phyloP scores from a whole-genome alignment of 441 rosid genomes.

The Breynia disticha region DNA sequence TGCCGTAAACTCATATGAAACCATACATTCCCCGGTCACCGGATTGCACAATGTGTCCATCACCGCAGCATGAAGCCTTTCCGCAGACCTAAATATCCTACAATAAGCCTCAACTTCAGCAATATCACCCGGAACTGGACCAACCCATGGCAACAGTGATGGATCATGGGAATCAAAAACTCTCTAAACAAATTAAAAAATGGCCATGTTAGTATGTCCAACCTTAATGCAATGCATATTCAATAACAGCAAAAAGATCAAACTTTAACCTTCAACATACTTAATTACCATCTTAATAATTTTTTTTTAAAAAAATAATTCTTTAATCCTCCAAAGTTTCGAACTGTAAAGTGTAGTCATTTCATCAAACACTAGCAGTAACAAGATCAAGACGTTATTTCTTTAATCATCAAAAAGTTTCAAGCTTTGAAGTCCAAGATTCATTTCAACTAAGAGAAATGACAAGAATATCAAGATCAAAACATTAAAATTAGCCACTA shows the following conservation, averaged over 20 bases:
- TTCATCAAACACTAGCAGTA: constrained; percentile 21
- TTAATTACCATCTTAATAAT: too few relatives aligned
- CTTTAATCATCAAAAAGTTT: too few relatives aligned
- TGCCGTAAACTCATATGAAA: constrained; percentile 61
- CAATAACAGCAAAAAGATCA: not conserved
- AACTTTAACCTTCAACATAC: not conserved
- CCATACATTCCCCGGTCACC: constrained; percentile 78
- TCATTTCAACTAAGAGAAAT: too few relatives aligned
- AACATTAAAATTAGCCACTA: too few relatives aligned
- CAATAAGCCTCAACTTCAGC: constrained; percentile 97
- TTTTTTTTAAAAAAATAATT: too few relatives aligned
- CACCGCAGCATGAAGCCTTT: constrained; percentile 69
- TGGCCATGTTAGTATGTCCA: not conserved
- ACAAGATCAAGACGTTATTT: too few relatives aligned
- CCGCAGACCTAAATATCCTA: constrained; percentile 84
- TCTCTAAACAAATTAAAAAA: constrained; percentile 29
- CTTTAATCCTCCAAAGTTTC: not conserved
- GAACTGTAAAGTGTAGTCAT: constrained; percentile 2
- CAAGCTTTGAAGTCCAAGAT: too few relatives aligned
- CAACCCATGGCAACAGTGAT: constrained; percentile 70
- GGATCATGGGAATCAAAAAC: constrained; percentile 43
- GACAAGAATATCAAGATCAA: too few relatives aligned
- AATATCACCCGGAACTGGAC: constrained; percentile 95
- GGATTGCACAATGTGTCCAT: constrained; percentile 97
- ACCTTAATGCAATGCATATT: not conserved